These are phyloP conservation scores for Pyrenochaeta sp. DNA, from an alignment of 2,329 filamentous ascomycete genomes.

Conservation along the genomic window DNA sequence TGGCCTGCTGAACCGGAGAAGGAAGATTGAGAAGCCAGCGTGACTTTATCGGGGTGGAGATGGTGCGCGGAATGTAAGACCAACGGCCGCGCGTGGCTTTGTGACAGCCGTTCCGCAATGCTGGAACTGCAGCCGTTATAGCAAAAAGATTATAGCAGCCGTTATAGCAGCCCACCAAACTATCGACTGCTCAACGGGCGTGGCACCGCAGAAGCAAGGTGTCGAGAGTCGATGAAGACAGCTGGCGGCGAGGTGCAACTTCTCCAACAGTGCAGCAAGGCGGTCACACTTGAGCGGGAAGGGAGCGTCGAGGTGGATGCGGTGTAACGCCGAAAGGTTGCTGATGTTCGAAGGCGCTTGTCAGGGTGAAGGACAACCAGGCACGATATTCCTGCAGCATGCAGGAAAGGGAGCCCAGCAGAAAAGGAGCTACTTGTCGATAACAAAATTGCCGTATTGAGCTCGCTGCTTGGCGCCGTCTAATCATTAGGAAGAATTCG, in stretches of 20 bases:
- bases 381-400: slow-evolving; percentile 15
- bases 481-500: slow-evolving; percentile 20
- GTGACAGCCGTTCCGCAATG: slow-evolving; percentile 17
- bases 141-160: too few relatives aligned
- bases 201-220: slow-evolving; percentile 31
- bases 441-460: slow-evolving; percentile 29
- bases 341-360: slow-evolving; percentile 15
- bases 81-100: slow-evolving; percentile 34
- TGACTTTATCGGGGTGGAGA: slow-evolving; percentile 37
- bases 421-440: slow-evolving; percentile 35
- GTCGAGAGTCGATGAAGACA: slow-evolving; percentile 31
- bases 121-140: slow-evolving; percentile 18
- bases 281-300: slow-evolving; percentile 29
- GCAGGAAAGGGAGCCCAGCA: slow-evolving; percentile 17
- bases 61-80: slow-evolving; percentile 34
- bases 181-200: slow-evolving; percentile 14
- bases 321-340: slow-evolving; percentile 28
- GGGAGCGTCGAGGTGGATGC: slow-evolving; percentile 24
- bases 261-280: slow-evolving; percentile 26
- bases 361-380: slow-evolving; percentile 14
- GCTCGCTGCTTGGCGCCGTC: slow-evolving; percentile 28
- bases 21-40: slow-evolving; percentile 50
- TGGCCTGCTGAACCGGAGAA: slow-evolving; percentile 49
- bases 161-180: slow-evolving; percentile 8
- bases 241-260: slow-evolving; percentile 32